Evolutionary conservation across 352 stramenopile genomes (phyloP), one percentile per base, ranked within the genome.

Genomic region (Plasmopara muralis): DNA sequence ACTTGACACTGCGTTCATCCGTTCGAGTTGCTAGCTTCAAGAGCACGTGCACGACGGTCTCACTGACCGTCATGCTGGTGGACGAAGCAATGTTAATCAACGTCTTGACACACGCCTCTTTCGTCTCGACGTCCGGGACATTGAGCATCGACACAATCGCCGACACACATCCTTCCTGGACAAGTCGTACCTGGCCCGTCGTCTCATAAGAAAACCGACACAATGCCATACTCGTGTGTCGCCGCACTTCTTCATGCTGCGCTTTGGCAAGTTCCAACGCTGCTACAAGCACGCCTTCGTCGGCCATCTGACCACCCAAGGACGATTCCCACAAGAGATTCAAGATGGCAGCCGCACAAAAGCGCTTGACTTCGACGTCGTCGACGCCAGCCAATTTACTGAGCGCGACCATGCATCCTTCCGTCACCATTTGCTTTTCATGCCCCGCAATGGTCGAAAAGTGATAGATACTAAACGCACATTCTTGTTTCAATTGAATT

Each of bases 71-170:
- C 0, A 72, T 52, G 18, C 75, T 76, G 2, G 77, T 87, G 25
- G 78, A 68, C 4, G 77, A 90, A 1, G 79, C 77, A 31, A 92
- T 88, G 60, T 92, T 92, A 55, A 92, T 83, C n/a, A 90, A 66
- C 7, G 82, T 68, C 51, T 90, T 92, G n/a, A 92, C 68, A 38
- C 82, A 89, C 1, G 82, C 75, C 50, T 92, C 82, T 50, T 90
- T 92, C 1, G 82, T 90, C 35, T 87, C 77, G n/a, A 70, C 59
- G 40, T 92, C 82, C 0, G 82, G 64, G 9, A 81, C 74, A 57
- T 92, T 92, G 25, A 92, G 68, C 82, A 92, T 90, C 12, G 78
- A 89, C 13, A 92, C 66, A 50, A 92, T 87, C 18, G 82, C 82
- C 4, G 82, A 89, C 13, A 89, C 80, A 18, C 78, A 90, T 4